Base-by-base conservation (phyloP, 2,329 filamentous ascomycete genomes). In the Aquanectria penicillioides region DNA sequence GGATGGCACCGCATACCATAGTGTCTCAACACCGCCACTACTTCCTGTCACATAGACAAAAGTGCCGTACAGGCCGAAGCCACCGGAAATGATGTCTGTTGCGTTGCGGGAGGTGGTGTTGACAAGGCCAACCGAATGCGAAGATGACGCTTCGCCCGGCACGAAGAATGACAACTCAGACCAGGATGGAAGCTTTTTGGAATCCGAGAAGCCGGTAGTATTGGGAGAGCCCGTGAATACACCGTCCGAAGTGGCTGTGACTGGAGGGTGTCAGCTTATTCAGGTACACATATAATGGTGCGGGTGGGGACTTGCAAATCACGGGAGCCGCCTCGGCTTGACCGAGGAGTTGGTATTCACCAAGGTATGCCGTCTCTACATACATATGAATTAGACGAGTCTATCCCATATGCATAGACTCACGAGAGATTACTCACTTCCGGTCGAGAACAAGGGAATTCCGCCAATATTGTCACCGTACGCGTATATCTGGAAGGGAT, bases 171-270 rank as follows among this genome's bases (percentile, higher is more conserved):
- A 15, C 9, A 34, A 17, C 31, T 55, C 50, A 9, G 59, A 50
- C 59, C 59, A 62, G 15, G 59, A 48, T 22, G 58, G 58, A 25
- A 22, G 28, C 17, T 33, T 48, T 25, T 28, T 47, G 11, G 31
- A 41, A 17, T 29, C 44, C 23, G 36, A 22, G 20, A 46, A 26
- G 20, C 17, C 49, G 12, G 54, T 59, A 9, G 43, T 50, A 31
- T 61, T 53, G n/a, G 59, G 59, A 15, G 54, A 46, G 34, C 31
- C 54, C n/a, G 37, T 28, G 55, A 54, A 61, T 13, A 26, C 26
- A 13, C 44, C 38, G 6, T 54, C 28, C 26, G n/a, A 31, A 6
- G 17, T 18, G 28, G 50, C 22, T 23, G 44, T 48, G 44, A 56
- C 53, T 56, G 3, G 12, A 29, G 8, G 17, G 20, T 37, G 18